These are phyloP conservation scores for Arthroderma sp. DNA, from an alignment of 2,329 filamentous ascomycete genomes.

Conservation along the genomic window DNA sequence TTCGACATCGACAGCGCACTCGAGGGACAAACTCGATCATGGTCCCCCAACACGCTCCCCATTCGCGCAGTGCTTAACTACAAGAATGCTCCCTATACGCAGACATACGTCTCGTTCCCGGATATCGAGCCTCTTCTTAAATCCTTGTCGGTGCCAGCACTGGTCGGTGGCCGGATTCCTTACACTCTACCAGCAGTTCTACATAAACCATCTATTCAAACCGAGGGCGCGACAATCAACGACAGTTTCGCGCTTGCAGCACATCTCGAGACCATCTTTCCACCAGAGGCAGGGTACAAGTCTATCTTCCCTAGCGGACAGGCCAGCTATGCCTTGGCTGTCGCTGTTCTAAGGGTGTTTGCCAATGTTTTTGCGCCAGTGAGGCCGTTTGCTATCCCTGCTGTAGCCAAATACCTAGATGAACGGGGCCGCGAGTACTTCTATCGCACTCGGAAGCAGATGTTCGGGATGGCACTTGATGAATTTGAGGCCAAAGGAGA, in stretches of 20 bases:
- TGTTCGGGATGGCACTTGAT: slow-evolving; percentile 24
- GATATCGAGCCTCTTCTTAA: slow-evolving; percentile 31
- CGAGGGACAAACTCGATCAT: slow-evolving; percentile 9
- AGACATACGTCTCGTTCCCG: slow-evolving; percentile 31
- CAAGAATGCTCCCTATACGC: slow-evolving; percentile 30
- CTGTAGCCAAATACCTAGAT: slow-evolving; percentile 26
- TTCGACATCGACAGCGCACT: slow-evolving; percentile 12
- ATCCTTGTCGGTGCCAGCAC: slow-evolving; percentile 12
- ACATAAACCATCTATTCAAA: slow-evolving; percentile 22
- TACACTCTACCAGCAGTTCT: slow-evolving; percentile 33
- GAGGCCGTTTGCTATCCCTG: slow-evolving; percentile 24
- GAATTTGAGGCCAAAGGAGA: slow-evolving; percentile 19
- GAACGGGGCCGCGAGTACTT: slow-evolving; percentile 27
- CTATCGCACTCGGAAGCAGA: slow-evolving; percentile 26
- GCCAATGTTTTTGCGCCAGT: slow-evolving; percentile 13
- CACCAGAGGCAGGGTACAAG: slow-evolving; percentile 22
- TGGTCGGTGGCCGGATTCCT: slow-evolving; percentile 6
- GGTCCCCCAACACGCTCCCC: slow-evolving; percentile 30
- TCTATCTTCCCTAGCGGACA: slow-evolving; percentile 23
- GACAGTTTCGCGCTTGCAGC: slow-evolving; percentile 28
- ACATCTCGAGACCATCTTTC: slow-evolving; percentile 31
- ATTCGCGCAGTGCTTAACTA: slow-evolving; percentile 34
- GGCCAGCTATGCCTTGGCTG: slow-evolving; percentile 22
- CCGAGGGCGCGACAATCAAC: slow-evolving; percentile 14
- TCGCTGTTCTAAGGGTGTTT: slow-evolving; percentile 18